A percentile compares a stretch with the other conserved stretches of the same genome.
Evolutionary conservation across 352 stramenopile species (phyloP).

Genomic region (Blastocystis sp.): DNA sequence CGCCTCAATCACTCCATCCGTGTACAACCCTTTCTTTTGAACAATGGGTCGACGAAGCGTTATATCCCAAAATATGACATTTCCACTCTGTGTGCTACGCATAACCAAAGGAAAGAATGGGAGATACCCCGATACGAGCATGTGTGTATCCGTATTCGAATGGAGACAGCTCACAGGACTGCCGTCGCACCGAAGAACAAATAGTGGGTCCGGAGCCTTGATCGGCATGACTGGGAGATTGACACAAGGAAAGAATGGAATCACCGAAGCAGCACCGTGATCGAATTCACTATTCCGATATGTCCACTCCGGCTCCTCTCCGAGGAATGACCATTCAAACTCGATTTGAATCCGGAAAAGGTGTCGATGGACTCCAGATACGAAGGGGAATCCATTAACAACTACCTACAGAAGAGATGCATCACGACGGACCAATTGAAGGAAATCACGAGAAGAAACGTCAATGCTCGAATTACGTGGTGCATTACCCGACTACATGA

Average conservation of each 20-base stretch:
- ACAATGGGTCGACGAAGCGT: not conserved
- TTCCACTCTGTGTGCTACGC: conserved; percentile 24
- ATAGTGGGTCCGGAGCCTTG: conserved; percentile 35
- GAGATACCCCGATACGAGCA: conserved; percentile 34
- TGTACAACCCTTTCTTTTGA: not conserved
- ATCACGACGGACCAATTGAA: conserved; percentile 8
- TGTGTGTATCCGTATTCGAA: conserved; percentile 22
- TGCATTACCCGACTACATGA: not conserved
- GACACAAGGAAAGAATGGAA: not conserved
- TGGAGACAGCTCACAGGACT: not conserved
- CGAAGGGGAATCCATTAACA: not conserved
- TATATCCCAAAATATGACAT: conserved; percentile 37
- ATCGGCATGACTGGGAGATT: not conserved
- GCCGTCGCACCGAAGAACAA: conserved; percentile 19
- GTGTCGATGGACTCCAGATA: not conserved
- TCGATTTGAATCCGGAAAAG: too few species aligned
- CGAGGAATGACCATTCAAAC: too few species aligned
- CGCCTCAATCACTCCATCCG: conserved; percentile 2
- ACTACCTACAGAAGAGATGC: conserved; percentile 16
- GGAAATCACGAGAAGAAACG: conserved; percentile 21
- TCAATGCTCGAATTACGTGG: not conserved
- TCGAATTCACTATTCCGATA: too few species aligned
- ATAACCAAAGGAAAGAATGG: not conserved
- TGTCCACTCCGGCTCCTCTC: too few species aligned
- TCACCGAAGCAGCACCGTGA: not conserved